phyloP scores from a whole-genome alignment of 495 filamentous ascomycete genomes.

The Trichocladium antarcticum region DNA sequence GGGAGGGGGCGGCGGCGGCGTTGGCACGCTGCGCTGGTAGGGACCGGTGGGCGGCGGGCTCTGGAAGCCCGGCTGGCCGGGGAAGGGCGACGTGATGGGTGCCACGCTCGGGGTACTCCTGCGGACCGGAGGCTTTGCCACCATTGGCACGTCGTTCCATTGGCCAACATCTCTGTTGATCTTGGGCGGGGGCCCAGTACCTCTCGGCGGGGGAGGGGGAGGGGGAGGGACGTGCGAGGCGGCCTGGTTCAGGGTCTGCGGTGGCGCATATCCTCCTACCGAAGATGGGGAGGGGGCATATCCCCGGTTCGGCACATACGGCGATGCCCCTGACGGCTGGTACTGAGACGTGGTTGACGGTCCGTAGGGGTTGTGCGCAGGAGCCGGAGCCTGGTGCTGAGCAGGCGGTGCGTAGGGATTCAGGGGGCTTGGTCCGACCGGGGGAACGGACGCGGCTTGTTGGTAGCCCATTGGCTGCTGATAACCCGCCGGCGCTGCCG shows the following conservation, averaged over 20 bases:
- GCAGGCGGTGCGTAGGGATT: constrained; percentile 29
- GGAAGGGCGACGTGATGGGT: constrained; percentile 56
- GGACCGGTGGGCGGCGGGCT: constrained; percentile 39
- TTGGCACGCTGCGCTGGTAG: constrained; percentile 22
- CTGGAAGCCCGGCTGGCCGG: constrained; percentile 42
- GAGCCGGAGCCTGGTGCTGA: constrained; percentile 28
- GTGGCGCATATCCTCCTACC: constrained; percentile 27
- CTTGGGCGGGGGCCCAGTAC: constrained; percentile 58
- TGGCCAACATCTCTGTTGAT: constrained; percentile 56
- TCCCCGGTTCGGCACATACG: constrained; percentile 26
- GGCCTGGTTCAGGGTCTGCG: constrained; percentile 16
- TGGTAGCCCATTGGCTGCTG: constrained; percentile 35
- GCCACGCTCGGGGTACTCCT: constrained; percentile 56
- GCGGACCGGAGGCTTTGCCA: constrained; percentile 61
- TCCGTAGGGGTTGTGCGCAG: constrained; percentile 51
- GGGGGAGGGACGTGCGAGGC: constrained; percentile 22
- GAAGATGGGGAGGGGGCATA: constrained; percentile 26
- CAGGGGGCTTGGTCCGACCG: constrained; percentile 22
- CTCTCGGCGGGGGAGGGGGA: constrained; percentile 33
- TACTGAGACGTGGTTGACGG: constrained; percentile 32
- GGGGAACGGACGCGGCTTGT: constrained; percentile 24
- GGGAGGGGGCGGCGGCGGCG: constrained; percentile 47
- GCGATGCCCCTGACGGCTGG: constrained; percentile 21
- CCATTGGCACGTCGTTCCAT: constrained; percentile 94
- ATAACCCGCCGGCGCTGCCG: constrained; percentile 27